phyloP scores from a whole-genome alignment of 331 rosid genomes.

The Acacia concinna region DNA sequence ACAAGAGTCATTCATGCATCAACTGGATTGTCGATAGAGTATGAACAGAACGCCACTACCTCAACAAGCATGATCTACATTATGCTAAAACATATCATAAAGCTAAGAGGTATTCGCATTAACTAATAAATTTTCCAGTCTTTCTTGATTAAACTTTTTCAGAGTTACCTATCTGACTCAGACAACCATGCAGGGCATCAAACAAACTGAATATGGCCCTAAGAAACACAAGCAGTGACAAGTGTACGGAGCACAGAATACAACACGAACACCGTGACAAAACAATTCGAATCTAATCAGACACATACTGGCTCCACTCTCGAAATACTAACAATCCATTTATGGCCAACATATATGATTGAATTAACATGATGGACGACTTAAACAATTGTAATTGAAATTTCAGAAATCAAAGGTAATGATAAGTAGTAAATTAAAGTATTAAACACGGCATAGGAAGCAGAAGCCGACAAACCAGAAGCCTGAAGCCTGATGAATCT shows the following conservation, averaged over 20 bases:
- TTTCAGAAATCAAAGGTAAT: background rate
- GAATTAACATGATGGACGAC: slow-evolving; percentile 12
- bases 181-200: background rate
- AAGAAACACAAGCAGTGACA: too few species aligned
- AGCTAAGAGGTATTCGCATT: background rate
- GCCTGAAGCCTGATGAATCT: slow-evolving; percentile 74
- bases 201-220: slow-evolving; percentile 1
- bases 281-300: background rate
- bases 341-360: background rate
- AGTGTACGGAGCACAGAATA: too few species aligned
- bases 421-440: background rate
- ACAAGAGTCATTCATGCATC: slow-evolving; percentile 5
- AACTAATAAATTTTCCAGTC: background rate
- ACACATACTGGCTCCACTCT: background rate
- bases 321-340: background rate
- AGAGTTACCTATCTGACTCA: background rate
- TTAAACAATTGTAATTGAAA: background rate
- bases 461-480: slow-evolving; percentile 55
- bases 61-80: background rate
- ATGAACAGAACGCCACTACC: background rate
- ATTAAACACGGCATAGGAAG: background rate
- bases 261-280: background rate
- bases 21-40: background rate
- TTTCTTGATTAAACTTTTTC: background rate
- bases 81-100: slow-evolving; percentile 3